These are phyloP conservation scores for Athelia psychrophila DNA, from an alignment of 1,284 basidiomycete species.

Conservation along the genomic window DNA sequence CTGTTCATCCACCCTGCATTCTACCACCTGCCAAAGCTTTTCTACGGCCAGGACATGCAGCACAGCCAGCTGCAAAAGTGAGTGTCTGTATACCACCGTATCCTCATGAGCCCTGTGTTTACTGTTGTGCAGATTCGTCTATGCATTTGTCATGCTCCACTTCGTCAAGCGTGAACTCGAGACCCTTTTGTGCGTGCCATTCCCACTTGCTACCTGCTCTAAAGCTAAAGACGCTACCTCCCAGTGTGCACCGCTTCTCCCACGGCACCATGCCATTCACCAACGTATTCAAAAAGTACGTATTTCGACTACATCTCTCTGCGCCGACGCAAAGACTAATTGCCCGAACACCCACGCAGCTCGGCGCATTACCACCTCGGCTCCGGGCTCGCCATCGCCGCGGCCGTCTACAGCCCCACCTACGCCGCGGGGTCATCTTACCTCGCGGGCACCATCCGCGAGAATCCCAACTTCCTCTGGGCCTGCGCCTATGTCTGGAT, in stretches of 20 bases:
- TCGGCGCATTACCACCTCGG: slow-evolving; percentile 88
- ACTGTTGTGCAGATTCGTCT: slow-evolving; percentile 72
- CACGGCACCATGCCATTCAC: slow-evolving; percentile 89
- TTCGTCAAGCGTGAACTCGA: slow-evolving; percentile 94
- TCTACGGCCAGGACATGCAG: slow-evolving; percentile 68
- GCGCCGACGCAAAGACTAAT: too few relatives aligned
- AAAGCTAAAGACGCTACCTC: neutral
- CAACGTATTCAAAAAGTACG: slow-evolving; percentile 91
- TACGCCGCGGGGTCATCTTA: slow-evolving; percentile 59
- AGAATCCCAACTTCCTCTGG: slow-evolving; percentile 68
- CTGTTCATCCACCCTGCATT: slow-evolving; percentile 89
- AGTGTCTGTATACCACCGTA: too few relatives aligned
- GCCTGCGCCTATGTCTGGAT: slow-evolving; percentile 70
- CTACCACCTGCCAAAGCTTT: slow-evolving; percentile 67
- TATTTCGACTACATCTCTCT: slow-evolving; percentile 6
- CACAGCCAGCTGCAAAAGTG: slow-evolving; percentile 82
- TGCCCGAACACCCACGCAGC: too few relatives aligned
- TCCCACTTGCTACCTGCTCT: neutral
- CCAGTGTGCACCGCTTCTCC: slow-evolving; percentile 90
- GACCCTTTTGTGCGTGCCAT: slow-evolving; percentile 76
- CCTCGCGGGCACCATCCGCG: slow-evolving; percentile 67
- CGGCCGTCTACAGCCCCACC: slow-evolving; percentile 75
- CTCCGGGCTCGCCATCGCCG: slow-evolving; percentile 73
- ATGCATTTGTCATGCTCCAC: slow-evolving; percentile 80
- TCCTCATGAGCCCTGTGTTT: too few relatives aligned